Evolutionary conservation across 164 flowering plant species (phyloP).

Genomic region (Liquidambar formosana): DNA sequence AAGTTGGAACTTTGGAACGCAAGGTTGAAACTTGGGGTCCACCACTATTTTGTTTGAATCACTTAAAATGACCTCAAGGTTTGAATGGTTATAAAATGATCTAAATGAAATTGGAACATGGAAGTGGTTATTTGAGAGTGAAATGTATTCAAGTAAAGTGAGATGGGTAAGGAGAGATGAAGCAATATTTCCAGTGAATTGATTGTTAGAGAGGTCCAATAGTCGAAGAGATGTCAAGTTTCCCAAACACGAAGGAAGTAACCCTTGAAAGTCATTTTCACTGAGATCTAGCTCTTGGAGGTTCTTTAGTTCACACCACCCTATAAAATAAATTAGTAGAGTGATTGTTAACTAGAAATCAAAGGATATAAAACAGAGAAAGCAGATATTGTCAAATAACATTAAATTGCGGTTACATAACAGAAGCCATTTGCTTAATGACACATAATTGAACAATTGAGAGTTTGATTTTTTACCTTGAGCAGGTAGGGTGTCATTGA

Average conservation of each 20-base stretch:
- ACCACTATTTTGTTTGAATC: no score
- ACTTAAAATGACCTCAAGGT: not conserved
- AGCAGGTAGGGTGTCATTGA: no score
- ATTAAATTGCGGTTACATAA: no score
- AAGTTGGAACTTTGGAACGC: conserved; percentile 12
- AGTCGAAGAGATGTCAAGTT: conserved; percentile 19
- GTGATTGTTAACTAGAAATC: no score
- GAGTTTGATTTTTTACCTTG: no score
- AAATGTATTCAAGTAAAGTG: conserved; percentile 9
- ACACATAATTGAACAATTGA: no score
- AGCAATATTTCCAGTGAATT: conserved; percentile 16
- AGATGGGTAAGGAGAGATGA: not conserved
- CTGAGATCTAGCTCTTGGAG: conserved; percentile 20
- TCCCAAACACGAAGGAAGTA: conserved; percentile 16
- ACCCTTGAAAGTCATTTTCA: not conserved
- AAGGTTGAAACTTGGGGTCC: not conserved
- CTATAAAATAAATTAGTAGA: not conserved
- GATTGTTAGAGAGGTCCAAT: conserved; percentile 19
- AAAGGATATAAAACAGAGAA: no score
- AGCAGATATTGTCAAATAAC: no score
- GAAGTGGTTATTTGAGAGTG: conserved; percentile 19
- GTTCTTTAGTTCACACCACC: conserved; percentile 12
- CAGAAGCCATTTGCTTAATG: no score
- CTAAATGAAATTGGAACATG: conserved; percentile 12
- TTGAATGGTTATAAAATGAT: conserved; percentile 10